Evolutionary conservation across 192 early-diverging fungal species (phyloP), one percentile per base, ranked within the genome.

Genomic region (Coemansia sp.): DNA sequence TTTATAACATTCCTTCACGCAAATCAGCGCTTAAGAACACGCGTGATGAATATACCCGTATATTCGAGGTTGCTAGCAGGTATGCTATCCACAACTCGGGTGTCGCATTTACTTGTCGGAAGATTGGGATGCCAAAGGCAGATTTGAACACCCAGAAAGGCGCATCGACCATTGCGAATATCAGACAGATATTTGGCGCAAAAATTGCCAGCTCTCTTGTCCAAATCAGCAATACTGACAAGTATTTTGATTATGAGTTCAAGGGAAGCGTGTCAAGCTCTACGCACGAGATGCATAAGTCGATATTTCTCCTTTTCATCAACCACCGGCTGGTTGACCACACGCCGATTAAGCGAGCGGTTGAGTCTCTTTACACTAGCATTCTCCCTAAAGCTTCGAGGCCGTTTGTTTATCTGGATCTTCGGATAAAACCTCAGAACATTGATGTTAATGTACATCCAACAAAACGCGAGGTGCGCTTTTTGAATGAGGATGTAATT

Each of bases 361-460:
- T 98, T 49, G 95, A 98, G 64, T 76, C 80, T 6, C 80, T 99
- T 0, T 99, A 98, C 67, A 57, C 87, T 2, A 77, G 85, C 8
- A 88, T 90, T 57, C 81, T 98, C 15, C 94, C 96, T 37, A 96
- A 94, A 77, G 90, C 90, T 40, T 85, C 90, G 6, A 89, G 95
- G 69, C 93, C 82, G 12, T 98, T 97, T 85, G 86, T 94, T 6
- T 99, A 99, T 72, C 74, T 99, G 42, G 88, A 89, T 56, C 76
- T 99, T n/a, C 86, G 88, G 18, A 92, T 99, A 61, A 90, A 90
- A 41, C 92, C 96, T 0, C 76, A 88, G 52, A 94, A 92, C 65
- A 90, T 99, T 3, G 98, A 99, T 72, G 98, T 99, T 2, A 99
- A 99, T 74, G 94, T 99, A 1, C 98, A 98, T 77, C 96, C 98